These are phyloP conservation scores for Fusarium gaditjirri DNA, from an alignment of 2,329 filamentous ascomycete species.

Conservation along the genomic window DNA sequence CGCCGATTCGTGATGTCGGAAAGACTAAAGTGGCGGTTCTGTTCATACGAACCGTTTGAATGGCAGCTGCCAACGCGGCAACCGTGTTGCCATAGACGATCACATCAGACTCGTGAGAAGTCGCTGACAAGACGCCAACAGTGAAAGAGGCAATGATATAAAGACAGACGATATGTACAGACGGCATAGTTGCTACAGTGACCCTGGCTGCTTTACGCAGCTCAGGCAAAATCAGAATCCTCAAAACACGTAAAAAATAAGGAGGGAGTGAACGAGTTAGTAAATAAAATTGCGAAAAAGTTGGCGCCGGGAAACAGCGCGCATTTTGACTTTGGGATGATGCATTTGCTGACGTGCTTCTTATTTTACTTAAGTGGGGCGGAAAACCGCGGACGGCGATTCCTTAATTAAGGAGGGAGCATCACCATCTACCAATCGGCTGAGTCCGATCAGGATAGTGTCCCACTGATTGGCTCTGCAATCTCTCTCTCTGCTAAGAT, in stretches of 20 bases:
- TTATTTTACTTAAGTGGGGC: slow-evolving; percentile 5
- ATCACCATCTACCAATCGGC: slow-evolving; percentile 6
- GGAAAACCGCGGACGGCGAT: slow-evolving; percentile 1
- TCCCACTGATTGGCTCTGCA: slow-evolving; percentile 1
- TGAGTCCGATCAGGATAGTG: background rate
- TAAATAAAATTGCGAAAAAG: background rate
- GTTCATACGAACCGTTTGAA: slow-evolving; percentile 34
- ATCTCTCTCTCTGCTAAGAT: background rate
- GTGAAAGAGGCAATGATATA: background rate
- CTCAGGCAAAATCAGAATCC: background rate
- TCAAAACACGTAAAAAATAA: background rate
- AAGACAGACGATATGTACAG: background rate
- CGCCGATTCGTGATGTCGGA: slow-evolving; percentile 21
- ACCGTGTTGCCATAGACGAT: slow-evolving; percentile 37
- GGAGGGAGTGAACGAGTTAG: background rate
- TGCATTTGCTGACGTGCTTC: background rate
- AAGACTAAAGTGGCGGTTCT: slow-evolving; percentile 26
- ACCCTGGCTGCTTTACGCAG: background rate
- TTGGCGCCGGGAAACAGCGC: background rate
- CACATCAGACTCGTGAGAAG: slow-evolving; percentile 23
- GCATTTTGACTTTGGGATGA: background rate
- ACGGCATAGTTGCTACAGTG: background rate
- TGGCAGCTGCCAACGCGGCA: slow-evolving; percentile 29
- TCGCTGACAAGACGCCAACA: background rate
- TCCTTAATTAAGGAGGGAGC: background rate